Base-by-base conservation (phyloP, 805 yeast genomes). In the Candida taoyuanica region DNA sequence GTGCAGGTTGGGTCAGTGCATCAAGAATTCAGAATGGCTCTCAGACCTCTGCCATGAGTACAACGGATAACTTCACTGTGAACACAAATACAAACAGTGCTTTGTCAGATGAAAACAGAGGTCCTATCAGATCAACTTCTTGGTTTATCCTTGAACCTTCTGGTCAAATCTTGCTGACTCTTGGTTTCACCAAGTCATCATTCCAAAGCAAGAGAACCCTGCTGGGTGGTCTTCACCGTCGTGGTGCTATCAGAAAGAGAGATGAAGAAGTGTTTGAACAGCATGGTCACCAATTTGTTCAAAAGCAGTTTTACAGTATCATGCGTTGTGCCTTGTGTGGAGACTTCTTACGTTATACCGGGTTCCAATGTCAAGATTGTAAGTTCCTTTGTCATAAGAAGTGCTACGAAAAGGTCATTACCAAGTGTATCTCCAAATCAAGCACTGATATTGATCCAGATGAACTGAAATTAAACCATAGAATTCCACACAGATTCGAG, bases 271-370 rank as follows among this genome's bases (percentile, higher is more conserved):
- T 93, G 2, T 85, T 80, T 58, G 96, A 91, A 62, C 93, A 87
- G 52, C 95, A 87, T 58, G 99, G 99, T 14, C 99, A 93, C 65
- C 94, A 87, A 62, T 93, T 93, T 64, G 94, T 86, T 30, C 96
- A 86, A 60, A 91, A 86, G 52, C 96, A 88, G 58, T 88, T 89
- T 58, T 93, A 93, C 71, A 86, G 85, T 52, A 86, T 93, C 56
- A 91, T 93, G 97, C 78, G 93, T 49, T 93, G 99, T 68, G 96
- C 98, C 1, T 76, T 89, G 44, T 93, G 99, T 72, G 96, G 96
- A 5, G 98, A 93, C 44, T 93, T 93, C 58, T 68, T 93, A 49
- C 78, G 94, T 48, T 82, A 89, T 49, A 74, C 84, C n/a, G 93
- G 93, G 7, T 83, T 67, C 55, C 94, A 85, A 61, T 85, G 94